Conservation (phyloP, 176 grass and related monocot genomes). For the Eremochloa ophiuroides region DNA sequence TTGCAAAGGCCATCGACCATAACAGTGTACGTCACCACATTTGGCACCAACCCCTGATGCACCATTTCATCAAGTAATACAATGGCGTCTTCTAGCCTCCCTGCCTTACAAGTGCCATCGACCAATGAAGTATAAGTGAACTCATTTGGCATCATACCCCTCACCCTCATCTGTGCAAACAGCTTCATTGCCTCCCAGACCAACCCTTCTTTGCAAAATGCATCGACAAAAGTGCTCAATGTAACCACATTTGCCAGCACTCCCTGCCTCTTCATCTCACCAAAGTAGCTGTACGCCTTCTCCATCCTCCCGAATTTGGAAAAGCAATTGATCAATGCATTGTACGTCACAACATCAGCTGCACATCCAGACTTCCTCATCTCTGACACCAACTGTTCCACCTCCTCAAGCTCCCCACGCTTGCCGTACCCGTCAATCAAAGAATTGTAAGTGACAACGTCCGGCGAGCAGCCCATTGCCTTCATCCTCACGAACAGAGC, state of each 20-base stretch:
- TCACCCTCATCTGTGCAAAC: slow-evolving; percentile 81
- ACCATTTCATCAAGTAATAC: slow-evolving; percentile 86
- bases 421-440: slow-evolving; percentile 94
- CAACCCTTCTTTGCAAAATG: slow-evolving; percentile 92
- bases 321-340: slow-evolving; percentile 83
- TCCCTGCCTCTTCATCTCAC: slow-evolving; percentile 61
- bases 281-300: slow-evolving; percentile 67
- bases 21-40: slow-evolving; percentile 74
- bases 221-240: slow-evolving; percentile 82
- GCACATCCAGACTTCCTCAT: slow-evolving; percentile 55
- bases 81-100: slow-evolving; percentile 61
- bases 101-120: slow-evolving; percentile 77
- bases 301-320: slow-evolving; percentile 71
- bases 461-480: slow-evolving; percentile 59
- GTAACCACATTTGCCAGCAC: slow-evolving; percentile 75
- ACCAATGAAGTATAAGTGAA: slow-evolving; percentile 86
- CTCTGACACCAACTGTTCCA: slow-evolving; percentile 50
- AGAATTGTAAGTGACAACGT: slow-evolving; percentile 79
- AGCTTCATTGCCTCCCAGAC: slow-evolving; percentile 77
- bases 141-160: slow-evolving; percentile 80
- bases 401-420: slow-evolving; percentile 57
- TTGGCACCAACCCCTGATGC: slow-evolving; percentile 51
- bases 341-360: slow-evolving; percentile 84
- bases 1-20: slow-evolving; percentile 87
- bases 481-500: slow-evolving; percentile 66